Base-by-base conservation (phyloP, 2,329 filamentous ascomycete genomes). In the Fonsecaea pugnacius region DNA sequence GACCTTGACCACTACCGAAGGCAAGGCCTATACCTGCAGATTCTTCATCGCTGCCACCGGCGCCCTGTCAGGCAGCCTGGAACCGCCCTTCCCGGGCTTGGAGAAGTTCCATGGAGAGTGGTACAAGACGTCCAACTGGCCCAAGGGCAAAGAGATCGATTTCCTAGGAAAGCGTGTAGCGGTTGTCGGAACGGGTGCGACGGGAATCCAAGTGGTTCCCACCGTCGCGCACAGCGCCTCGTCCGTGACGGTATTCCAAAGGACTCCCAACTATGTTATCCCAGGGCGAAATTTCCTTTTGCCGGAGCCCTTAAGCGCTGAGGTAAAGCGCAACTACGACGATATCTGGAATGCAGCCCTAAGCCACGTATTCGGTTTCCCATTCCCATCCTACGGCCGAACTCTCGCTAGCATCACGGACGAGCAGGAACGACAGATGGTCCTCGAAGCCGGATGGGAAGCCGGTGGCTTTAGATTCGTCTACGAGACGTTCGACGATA, bases 131-230 rank as follows among this genome's bases (percentile, higher is more conserved):
- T 85, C 83, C 0, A 83, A 83, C 71, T 88, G 85, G 86, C 85
- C 86, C 1, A 57, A 67, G 21, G 75, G 81, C 1, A 78, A 82
- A 6, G n/a, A n/a, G n/a, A 77, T 88, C 51, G 61, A 66, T 16
- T 62, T 66, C 52, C 53, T 38, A 10, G 81, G 80, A 51, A 89
- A 89, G 72, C 79, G 82, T 14, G 82, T 85, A 55, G 87, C 82
- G n/a, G 81, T 89, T 58, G 83, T 90, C 33, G 87, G 88, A 4
- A 89, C 86, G 0, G 87, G 87, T 1, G 84, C 87, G 2, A 78
- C 78, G 0, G 78, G 74, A 7, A 75, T 80, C 5, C 79, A 81
- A 48, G 64, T 70, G 16, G 70, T 70, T 14, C 70, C 62, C 65
- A 67, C 53, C 64, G 70, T 58, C 48, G 61, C 64, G 18, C 48